Conservation (phyloP, 2,329 filamentous ascomycete genomes). For the Cyphellophora europaea region DNA sequence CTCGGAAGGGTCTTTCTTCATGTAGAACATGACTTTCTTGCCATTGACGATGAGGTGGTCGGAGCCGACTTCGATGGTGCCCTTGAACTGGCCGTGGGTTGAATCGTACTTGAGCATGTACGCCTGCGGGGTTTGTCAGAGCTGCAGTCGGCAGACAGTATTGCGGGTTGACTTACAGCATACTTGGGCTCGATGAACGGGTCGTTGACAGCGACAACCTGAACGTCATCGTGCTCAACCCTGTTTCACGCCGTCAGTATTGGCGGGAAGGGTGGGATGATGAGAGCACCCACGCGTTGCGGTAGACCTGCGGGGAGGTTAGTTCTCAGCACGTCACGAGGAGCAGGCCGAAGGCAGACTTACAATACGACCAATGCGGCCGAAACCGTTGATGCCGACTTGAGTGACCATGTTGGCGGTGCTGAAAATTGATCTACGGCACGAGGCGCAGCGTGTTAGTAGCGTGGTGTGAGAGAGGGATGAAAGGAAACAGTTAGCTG, state of each 20-base stretch:
- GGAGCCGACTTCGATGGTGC: conserved; percentile 65
- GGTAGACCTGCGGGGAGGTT: conserved; percentile 58
- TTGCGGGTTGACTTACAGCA: conserved; percentile 70
- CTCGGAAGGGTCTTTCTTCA: conserved; percentile 75
- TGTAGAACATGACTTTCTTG: conserved; percentile 93
- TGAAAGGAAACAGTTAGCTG: conserved; percentile 4
- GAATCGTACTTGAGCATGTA: conserved; percentile 99
- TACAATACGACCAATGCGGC: conserved; percentile 93
- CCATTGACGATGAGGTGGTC: conserved; percentile 78
- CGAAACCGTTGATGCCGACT: conserved; percentile 99
- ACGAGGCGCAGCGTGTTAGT: too few species aligned
- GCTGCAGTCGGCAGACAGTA: conserved; percentile 1
- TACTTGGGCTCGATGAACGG: conserved; percentile 98
- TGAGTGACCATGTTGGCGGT: conserved; percentile 49
- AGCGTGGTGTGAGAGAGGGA: too few species aligned
- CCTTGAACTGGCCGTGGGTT: conserved; percentile 95
- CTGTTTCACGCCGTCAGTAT: too few species aligned
- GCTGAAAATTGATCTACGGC: too few species aligned
- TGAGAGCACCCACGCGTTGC: conserved; percentile 65
- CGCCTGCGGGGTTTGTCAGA: conserved; percentile 61
- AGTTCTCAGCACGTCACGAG: conserved; percentile 19
- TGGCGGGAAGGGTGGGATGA: conserved; percentile 16
- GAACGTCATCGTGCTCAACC: conserved; percentile 77
- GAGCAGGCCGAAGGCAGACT: conserved; percentile 20
- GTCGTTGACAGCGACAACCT: conserved; percentile 96